A percentile compares a stretch with the other conserved stretches of the same genome.
Conservation (phyloP, 495 filamentous ascomycete species). For the Trichoderma asperelloides region DNA sequence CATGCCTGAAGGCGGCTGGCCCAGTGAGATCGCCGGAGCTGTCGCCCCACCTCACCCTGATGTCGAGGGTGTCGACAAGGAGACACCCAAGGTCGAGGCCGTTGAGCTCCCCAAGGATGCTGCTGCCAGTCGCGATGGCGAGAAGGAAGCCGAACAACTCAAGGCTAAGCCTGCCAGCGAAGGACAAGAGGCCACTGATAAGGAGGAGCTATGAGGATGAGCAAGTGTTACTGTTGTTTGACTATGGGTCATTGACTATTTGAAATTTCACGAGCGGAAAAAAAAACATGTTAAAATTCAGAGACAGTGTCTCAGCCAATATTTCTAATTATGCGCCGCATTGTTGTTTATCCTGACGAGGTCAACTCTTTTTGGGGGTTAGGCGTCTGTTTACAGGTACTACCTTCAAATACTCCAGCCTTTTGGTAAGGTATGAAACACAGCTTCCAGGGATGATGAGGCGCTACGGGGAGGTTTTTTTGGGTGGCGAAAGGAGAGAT, state of each 20-base stretch:
- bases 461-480: not conserved
- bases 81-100: slow-evolving; percentile 40
- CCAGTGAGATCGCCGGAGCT: slow-evolving; percentile 14
- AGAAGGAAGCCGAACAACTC: slow-evolving; percentile 45
- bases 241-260: not conserved
- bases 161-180: slow-evolving; percentile 68
- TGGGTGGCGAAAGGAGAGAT: not conserved
- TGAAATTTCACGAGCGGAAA: not conserved
- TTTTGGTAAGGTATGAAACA: not conserved
- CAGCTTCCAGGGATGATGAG: not conserved
- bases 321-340: not conserved
- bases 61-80: slow-evolving; percentile 62
- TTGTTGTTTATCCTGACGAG: not conserved
- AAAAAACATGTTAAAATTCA: not conserved
- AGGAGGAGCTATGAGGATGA: slow-evolving; percentile 6
- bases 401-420: not conserved
- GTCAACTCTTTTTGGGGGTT: not conserved
- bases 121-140: slow-evolving; percentile 55
- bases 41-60: slow-evolving; percentile 79
- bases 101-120: slow-evolving; percentile 33
- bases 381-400: not conserved
- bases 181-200: slow-evolving; percentile 53
- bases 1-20: slow-evolving; percentile 26
- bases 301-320: not conserved
- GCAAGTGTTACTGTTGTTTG: slow-evolving; percentile 10